Base-by-base conservation (phyloP, 2,329 filamentous ascomycete genomes). In the Arthrobotrys musiformis region DNA sequence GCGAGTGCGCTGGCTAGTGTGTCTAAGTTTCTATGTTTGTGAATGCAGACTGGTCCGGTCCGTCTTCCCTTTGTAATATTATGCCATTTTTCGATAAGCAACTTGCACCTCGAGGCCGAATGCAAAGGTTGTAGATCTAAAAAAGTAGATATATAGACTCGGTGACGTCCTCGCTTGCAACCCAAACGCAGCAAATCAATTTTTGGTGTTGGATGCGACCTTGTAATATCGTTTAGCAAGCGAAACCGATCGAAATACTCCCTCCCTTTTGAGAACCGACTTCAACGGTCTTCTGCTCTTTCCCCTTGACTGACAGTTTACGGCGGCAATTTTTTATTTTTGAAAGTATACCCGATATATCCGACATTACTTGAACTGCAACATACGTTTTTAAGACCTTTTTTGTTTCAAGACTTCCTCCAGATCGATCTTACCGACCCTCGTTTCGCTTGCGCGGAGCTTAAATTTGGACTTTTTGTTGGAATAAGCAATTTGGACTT, bases 1-100 rank as follows among this genome's bases (percentile, higher is more conserved):
- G 50, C 50, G 50, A 28, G 33, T 58, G 54, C 33, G 54, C 54
- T 58, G 54, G 54, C 54, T 58, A 58, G 54, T 58, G 52, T 56
- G 54, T 58, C 54, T 24, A 33, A 40, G 33, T 19, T 58, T 19
- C 9, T 40, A 33, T 58, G 24, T 58, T 26, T 30, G 30, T 33
- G 40, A 8, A 19, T 58, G 54, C 54, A 40, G 4, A 40, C 13
- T 26, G 40, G 54, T 58, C 40, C 54, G 54, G 54, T 40, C 52
- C 52, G 8, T n/a, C 30, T 24, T 40, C 19, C 26, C 54, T 30
- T 15, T 37, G 50, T 35, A n/a, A n/a, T n/a, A n/a, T 22, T 37
- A 40, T 40, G 11, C 33, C 54, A 58, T 28, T 56, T 33, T 56
- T 56, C 11, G 19, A 58, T 26, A 33, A 26, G 13, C n/a, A 58